Conservation (phyloP, 352 stramenopile species). For the Phytopythium litorale region DNA sequence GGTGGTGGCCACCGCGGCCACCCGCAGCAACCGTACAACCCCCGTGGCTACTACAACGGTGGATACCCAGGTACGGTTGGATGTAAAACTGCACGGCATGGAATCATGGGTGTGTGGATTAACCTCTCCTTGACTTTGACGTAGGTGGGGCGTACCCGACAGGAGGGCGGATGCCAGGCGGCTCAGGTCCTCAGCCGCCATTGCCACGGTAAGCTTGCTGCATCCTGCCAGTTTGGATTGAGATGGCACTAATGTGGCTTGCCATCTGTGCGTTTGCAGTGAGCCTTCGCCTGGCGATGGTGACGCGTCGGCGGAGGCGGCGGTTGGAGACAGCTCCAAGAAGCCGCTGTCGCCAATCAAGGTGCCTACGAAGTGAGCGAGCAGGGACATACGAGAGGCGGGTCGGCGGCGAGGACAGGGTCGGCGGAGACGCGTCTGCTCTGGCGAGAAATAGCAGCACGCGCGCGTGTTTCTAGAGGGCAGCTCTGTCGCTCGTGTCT, state of each 20-base stretch:
- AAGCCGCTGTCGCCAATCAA: conserved; percentile 2
- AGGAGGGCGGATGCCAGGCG: conserved; percentile 18
- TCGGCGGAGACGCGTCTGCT: not conserved
- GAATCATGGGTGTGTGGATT: not conserved
- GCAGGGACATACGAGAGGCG: conserved; percentile 3
- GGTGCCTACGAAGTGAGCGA: conserved; percentile 3
- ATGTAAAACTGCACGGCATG: not conserved
- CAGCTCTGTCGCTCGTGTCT: not conserved
- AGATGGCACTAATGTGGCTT: not conserved
- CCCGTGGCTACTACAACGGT: conserved; percentile 45
- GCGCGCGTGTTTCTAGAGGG: conserved; percentile 3
- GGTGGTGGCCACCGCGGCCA: conserved; percentile 35
- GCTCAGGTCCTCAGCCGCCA: conserved; percentile 36
- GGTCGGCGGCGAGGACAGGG: not conserved
- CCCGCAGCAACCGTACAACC: conserved; percentile 60
- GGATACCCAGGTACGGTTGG: conserved; percentile 22
- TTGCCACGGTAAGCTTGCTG: conserved; percentile 27
- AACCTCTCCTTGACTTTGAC: not conserved
- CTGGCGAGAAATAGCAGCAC: conserved; percentile 5
- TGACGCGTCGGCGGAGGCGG: not conserved
- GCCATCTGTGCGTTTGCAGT: not conserved
- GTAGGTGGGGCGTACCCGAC: conserved; percentile 29
- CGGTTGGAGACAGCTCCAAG: not conserved
- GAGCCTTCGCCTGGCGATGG: conserved; percentile 6
- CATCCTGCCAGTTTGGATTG: not conserved